Base-by-base conservation (phyloP, 2,329 filamentous ascomycete species). In the Hypoxylon sp. region DNA sequence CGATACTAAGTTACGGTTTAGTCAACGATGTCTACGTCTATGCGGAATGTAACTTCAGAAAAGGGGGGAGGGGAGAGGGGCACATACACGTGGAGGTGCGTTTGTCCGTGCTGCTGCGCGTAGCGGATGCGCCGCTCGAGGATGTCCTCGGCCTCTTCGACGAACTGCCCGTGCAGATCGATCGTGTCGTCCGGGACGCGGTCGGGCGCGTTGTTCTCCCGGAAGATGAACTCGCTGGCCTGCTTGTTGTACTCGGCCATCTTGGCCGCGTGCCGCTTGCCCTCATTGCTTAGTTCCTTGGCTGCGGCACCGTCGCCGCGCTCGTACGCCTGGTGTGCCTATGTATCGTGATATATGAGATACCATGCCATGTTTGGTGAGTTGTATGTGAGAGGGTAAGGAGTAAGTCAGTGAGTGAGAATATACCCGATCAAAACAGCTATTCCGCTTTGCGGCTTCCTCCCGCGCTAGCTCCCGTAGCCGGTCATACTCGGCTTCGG, bases 111-210 rank as follows among this genome's bases (percentile, higher is more conserved):
- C 58, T 86, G 80, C 78, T 89, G 88, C 65, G 94, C 94, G 73
- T 92, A 90, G 72, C 89, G 88, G 76, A 99, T 97, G 72, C 96
- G 87, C 80, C 93, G 86, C 82, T 95, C 93, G 21, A 98, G 84
- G 63, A 98, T 96, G 71, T 93, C 88, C 83, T 97, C 94, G 4
- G 96, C 96, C 83, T 98, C 96, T 79, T 97, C 93, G 65, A 97
- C 94, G 76, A 92, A 98, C 77, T 97, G 92, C 2, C 96, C 96
- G 80, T 99, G 96, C 52, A 99, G 85, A 81, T 99, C 96, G 74
- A 99, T 94, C 7, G 92, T 93, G 80, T 98, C 95, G 44, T 85
- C 84, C 15, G 88, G 86, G 8, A 97, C 91, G 68, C 91, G 89
- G 17, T 89, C 92, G 2, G 85, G 80, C 19, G 92, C 90, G 79